These are phyloP conservation scores for Colletotrichum acutatum DNA, from an alignment of 2,329 filamentous ascomycete genomes.

Conservation along the genomic window DNA sequence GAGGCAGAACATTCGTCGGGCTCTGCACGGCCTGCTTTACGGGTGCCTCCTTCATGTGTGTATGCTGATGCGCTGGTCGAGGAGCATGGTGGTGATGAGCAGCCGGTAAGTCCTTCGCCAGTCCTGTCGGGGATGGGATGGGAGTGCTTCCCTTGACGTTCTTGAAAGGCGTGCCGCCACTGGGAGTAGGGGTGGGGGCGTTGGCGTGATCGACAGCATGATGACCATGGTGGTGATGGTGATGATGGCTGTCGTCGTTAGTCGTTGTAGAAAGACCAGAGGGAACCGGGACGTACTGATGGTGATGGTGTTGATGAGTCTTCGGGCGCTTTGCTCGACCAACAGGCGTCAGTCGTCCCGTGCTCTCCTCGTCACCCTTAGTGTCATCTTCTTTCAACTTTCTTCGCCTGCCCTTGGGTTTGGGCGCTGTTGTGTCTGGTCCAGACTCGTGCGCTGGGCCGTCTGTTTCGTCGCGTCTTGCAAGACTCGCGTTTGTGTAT, in stretches of 20 bases:
- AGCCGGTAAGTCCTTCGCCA: conserved; percentile 47
- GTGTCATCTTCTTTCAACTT: conserved; percentile 82
- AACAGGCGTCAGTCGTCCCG: conserved; percentile 70
- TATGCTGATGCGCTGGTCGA: conserved; percentile 43
- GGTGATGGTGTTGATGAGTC: conserved; percentile 73
- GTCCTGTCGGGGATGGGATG: conserved; percentile 56
- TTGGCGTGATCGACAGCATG: conserved; percentile 59
- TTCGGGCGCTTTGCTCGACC: conserved; percentile 74
- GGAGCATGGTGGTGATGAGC: conserved; percentile 60
- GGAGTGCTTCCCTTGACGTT: conserved; percentile 58
- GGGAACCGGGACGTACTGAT: conserved; percentile 63
- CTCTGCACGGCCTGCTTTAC: conserved; percentile 46
- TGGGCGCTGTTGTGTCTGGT: conserved; percentile 52
- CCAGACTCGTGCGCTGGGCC: conserved; percentile 56
- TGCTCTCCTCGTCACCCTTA: conserved; percentile 73
- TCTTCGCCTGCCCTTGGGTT: conserved; percentile 68
- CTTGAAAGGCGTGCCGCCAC: conserved; percentile 59
- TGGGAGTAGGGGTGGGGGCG: conserved; percentile 52
- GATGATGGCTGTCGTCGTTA: conserved; percentile 55
- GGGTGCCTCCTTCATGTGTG: conserved; percentile 30
- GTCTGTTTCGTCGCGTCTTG: conserved; percentile 65
- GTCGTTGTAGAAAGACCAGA: conserved; percentile 39
- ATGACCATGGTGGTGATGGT: conserved; percentile 65
- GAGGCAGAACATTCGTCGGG: conserved; percentile 57
- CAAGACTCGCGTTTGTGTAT: conserved; percentile 56